Percentiles rank a stretch among this genome's conserved stretches.
Conservation (phyloP, 257 asterid genomes). For the Salvia splendens region DNA sequence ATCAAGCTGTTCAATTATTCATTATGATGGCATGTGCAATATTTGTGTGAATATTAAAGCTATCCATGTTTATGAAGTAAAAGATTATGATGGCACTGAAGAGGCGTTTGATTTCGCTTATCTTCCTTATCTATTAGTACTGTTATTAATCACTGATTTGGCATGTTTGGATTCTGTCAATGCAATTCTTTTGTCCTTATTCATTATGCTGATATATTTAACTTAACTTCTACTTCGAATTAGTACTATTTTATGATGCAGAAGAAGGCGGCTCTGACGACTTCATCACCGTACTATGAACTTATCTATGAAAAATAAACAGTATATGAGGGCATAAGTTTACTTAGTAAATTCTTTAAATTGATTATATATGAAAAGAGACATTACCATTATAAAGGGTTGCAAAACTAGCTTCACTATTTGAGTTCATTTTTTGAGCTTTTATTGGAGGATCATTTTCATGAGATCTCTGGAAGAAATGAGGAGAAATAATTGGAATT, state of each 20-base stretch:
- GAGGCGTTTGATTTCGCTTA: not conserved
- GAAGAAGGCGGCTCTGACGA: not conserved
- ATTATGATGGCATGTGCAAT: constrained; percentile 15
- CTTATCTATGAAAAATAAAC: not conserved
- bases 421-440: not conserved
- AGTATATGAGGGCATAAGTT: not conserved
- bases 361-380: not conserved
- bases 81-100: constrained; percentile 3
- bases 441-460: not conserved
- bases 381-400: not conserved
- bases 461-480: not conserved
- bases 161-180: not conserved
- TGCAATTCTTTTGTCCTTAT: not conserved
- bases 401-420: not conserved
- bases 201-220: constrained; percentile 20
- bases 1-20: constrained; percentile 15
- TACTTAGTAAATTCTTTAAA: not conserved
- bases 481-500: not conserved
- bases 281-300: no score
- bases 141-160: not conserved
- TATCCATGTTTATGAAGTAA: constrained; percentile 13
- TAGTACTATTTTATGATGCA: not conserved
- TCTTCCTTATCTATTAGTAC: not conserved
- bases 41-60: not conserved
- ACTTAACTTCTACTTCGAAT: not conserved